Conservation (phyloP, 2,329 filamentous ascomycete species). For the Hymenoscyphus repandus region DNA sequence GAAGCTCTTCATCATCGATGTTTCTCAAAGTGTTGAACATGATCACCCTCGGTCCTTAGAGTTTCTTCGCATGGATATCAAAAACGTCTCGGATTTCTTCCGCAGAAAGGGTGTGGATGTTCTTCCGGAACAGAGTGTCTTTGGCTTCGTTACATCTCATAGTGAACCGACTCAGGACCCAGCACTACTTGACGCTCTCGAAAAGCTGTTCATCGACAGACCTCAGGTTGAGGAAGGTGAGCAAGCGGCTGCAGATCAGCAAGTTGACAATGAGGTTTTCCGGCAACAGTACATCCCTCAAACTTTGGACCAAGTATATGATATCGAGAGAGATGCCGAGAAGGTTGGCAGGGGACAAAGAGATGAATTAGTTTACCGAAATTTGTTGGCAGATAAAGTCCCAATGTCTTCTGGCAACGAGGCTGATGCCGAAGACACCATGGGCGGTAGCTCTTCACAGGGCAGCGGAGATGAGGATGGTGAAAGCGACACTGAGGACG, state of each 20-base stretch:
- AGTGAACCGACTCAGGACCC: conserved; percentile 57
- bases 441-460: conserved; percentile 36
- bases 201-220: conserved; percentile 59
- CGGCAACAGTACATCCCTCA: conserved; percentile 95
- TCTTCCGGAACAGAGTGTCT: conserved; percentile 72
- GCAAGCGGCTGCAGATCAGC: conserved; percentile 50
- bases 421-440: conserved; percentile 36
- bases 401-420: conserved; percentile 36
- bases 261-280: conserved; percentile 88
- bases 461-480: conserved; percentile 35
- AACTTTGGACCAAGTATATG: conserved; percentile 92
- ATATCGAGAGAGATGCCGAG: conserved; percentile 85
- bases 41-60: conserved; percentile 90
- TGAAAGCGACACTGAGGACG: conserved; percentile 41
- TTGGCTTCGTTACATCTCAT: conserved; percentile 70
- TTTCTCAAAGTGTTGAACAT: conserved; percentile 94
- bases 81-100: conserved; percentile 95
- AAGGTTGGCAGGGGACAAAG: conserved; percentile 69
- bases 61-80: conserved; percentile 97
- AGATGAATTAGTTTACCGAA: conserved; percentile 76
- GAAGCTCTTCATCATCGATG: conserved; percentile 89
- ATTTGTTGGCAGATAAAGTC: conserved; percentile 70
- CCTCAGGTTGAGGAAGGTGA: conserved; percentile 49
- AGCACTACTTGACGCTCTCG: conserved; percentile 55
- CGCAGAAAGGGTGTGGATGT: conserved; percentile 76